Evolutionary conservation across 805 yeast species (phyloP).

Genomic region (Ogataea henricii): DNA sequence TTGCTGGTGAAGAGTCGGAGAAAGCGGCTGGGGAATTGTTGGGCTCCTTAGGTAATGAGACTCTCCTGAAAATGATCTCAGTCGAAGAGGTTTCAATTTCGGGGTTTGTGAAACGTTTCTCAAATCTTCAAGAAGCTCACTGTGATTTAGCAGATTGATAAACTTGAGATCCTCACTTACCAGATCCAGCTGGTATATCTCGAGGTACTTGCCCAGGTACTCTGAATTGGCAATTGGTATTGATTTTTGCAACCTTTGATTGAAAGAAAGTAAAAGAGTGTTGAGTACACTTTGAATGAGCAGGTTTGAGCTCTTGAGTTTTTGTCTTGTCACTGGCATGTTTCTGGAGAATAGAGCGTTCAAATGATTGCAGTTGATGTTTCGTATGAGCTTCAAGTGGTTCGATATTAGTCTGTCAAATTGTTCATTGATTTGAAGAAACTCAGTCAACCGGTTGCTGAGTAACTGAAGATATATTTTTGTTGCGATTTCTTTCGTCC

Average conservation of each 20-base stretch:
- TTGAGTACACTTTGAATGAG: slow-evolving; percentile 21
- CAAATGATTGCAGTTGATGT: slow-evolving; percentile 13
- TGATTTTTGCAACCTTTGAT: slow-evolving; percentile 17
- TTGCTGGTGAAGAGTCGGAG: not conserved
- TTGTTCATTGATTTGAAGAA: slow-evolving; percentile 14
- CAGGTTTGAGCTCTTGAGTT: slow-evolving; percentile 14
- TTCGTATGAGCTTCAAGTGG: slow-evolving; percentile 14
- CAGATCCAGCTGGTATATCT: slow-evolving; percentile 30
- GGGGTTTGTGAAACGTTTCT: slow-evolving; percentile 3
- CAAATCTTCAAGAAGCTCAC: slow-evolving; percentile 15
- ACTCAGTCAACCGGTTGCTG: slow-evolving; percentile 20
- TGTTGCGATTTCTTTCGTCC: slow-evolving; percentile 21
- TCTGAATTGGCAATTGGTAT: slow-evolving; percentile 21
- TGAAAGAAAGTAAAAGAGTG: slow-evolving; percentile 23
- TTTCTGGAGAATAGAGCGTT: slow-evolving; percentile 10
- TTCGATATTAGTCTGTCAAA: slow-evolving; percentile 18
- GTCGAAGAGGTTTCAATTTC: slow-evolving; percentile 21
- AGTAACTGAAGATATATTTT: slow-evolving; percentile 21
- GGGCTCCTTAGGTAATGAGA: slow-evolving; percentile 5
- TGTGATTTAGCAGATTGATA: slow-evolving; percentile 24
- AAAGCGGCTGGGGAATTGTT: slow-evolving; percentile 1
- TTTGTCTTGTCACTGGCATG: slow-evolving; percentile 10
- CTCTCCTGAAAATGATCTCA: slow-evolving; percentile 27
- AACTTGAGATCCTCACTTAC: slow-evolving; percentile 23
- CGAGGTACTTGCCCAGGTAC: slow-evolving; percentile 25